These are phyloP conservation scores for Syzygium jambos DNA, from an alignment of 345 rosid species.

Conservation along the genomic window DNA sequence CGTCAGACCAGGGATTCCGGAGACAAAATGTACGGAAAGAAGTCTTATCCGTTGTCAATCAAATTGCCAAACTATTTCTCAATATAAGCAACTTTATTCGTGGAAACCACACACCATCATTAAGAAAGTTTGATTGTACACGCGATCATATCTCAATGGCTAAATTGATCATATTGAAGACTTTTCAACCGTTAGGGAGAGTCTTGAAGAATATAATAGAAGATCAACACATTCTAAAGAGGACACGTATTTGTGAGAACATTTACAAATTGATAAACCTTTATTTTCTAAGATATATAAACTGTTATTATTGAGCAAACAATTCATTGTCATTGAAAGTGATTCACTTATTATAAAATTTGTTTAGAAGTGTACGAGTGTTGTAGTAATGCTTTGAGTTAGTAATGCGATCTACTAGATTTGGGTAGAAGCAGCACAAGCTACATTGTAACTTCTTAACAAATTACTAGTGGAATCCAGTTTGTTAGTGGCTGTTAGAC, in stretches of 20 bases:
- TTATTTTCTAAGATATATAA: background rate
- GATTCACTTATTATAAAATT: too few species aligned
- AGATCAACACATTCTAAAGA: too few species aligned
- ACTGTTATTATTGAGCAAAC: background rate
- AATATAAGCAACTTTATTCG: background rate
- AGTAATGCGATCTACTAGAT: background rate
- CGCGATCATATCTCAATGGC: background rate
- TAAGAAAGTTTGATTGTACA: background rate
- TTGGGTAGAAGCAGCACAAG: background rate
- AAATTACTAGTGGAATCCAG: too few species aligned
- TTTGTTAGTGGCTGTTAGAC: fast-evolving
- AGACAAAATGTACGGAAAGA: background rate
- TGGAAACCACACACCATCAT: background rate
- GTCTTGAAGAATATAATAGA: too few species aligned
- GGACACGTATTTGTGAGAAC: background rate
- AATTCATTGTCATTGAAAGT: background rate
- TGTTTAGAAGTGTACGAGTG: background rate
- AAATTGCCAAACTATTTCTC: background rate
- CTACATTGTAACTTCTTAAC: too few species aligned
- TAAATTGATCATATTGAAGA: background rate
- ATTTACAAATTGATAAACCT: background rate
- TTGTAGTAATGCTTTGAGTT: background rate
- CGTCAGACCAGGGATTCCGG: background rate
- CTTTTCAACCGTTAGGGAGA: background rate
- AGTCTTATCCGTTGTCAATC: background rate